Conservation (phyloP, 257 asterid species). For the Coffea eugenioides region DNA sequence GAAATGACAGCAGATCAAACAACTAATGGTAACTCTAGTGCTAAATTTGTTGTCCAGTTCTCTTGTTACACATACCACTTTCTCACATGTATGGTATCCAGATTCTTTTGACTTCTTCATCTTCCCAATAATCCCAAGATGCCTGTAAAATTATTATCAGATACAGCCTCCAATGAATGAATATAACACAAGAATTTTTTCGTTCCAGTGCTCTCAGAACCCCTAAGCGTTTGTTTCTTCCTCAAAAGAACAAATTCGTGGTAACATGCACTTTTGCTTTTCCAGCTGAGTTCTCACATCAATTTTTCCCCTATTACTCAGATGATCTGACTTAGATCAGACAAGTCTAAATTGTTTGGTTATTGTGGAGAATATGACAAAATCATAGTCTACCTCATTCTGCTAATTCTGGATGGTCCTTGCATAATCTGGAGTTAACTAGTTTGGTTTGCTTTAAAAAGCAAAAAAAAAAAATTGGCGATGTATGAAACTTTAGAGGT, state of each 20-base stretch:
- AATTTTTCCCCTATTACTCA: background rate
- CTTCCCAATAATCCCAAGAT: conserved; percentile 1
- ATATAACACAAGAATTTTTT: background rate
- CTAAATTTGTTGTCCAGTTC: too few relatives aligned
- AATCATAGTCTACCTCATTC: too few relatives aligned
- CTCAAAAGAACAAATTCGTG: too few relatives aligned
- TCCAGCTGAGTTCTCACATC: background rate
- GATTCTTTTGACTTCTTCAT: background rate
- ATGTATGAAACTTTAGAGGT: too few relatives aligned
- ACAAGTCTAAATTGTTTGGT: background rate
- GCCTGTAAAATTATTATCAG: background rate
- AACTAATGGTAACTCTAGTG: background rate
- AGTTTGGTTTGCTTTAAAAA: too few relatives aligned
- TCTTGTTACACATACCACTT: background rate
- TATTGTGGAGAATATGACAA: too few relatives aligned
- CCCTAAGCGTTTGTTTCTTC: background rate
- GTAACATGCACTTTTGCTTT: background rate
- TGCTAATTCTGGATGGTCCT: too few relatives aligned
- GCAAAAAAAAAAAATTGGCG: too few relatives aligned
- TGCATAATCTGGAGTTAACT: too few relatives aligned
- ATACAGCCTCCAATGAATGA: background rate
- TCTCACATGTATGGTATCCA: background rate
- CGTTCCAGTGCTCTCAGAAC: background rate
- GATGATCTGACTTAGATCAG: background rate
- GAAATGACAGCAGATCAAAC: conserved; percentile 18